Conservation (phyloP, 331 rosid genomes). For the Erythrophleum ivorense region DNA sequence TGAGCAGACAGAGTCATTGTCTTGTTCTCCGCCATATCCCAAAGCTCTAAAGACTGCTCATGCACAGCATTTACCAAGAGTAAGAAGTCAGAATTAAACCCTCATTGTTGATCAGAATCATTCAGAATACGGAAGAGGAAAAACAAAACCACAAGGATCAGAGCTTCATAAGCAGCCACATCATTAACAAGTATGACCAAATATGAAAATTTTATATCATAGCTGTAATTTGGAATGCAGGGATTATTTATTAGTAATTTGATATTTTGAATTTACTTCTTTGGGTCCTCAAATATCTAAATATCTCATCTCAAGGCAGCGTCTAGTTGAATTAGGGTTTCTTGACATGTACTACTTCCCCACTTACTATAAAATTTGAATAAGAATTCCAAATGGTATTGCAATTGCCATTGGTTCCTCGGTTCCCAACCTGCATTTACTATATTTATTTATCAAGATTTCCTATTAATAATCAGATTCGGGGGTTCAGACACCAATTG, state of each 20-base stretch:
- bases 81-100: conserved; percentile 2
- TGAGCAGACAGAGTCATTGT: conserved; percentile 84
- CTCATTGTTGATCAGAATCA: conserved; percentile 1
- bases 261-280: background rate
- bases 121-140: background rate
- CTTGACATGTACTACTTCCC: too few relatives aligned
- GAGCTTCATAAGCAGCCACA: background rate
- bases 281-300: too few relatives aligned
- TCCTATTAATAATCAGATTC: too few relatives aligned
- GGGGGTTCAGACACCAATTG: too few relatives aligned
- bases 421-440: too few relatives aligned
- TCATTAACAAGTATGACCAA: background rate
- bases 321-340: too few relatives aligned
- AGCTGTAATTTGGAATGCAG: background rate
- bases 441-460: too few relatives aligned
- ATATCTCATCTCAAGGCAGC: too few relatives aligned
- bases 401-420: too few relatives aligned
- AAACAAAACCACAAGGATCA: background rate
- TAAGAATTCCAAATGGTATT: too few relatives aligned
- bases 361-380: too few relatives aligned
- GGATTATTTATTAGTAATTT: background rate
- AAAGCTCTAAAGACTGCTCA: conserved; percentile 86
- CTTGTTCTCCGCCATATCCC: conserved; percentile 87
- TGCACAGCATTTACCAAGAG: background rate
- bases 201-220: background rate